phyloP scores from a whole-genome alignment of 2,329 filamentous ascomycete genomes.

The Paracorniculantispora psalliotae region DNA sequence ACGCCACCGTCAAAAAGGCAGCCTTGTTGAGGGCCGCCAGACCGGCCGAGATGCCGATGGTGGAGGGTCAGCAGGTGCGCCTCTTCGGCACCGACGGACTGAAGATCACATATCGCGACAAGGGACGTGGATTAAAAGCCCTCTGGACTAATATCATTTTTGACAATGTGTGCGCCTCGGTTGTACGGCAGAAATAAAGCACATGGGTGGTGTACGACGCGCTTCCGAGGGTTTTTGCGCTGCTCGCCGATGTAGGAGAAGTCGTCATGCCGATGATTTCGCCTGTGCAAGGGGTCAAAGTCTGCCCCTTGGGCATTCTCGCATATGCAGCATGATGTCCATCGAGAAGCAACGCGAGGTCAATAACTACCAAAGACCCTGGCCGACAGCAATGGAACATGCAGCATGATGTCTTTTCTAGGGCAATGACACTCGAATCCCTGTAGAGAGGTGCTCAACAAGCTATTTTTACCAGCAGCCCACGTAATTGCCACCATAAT shows the following conservation, averaged over 20 bases:
- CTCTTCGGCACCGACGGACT: background rate
- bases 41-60: slow-evolving; percentile 6
- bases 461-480: background rate
- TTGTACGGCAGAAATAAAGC: background rate
- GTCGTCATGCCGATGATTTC: too few relatives aligned
- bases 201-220: background rate
- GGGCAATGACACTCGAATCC: background rate
- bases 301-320: background rate
- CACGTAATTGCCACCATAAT: background rate
- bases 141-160: background rate
- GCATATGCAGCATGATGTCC: background rate
- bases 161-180: background rate
- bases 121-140: too few relatives aligned
- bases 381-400: background rate
- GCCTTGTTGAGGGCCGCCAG: background rate
- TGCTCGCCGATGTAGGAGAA: background rate
- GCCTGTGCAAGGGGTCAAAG: too few relatives aligned
- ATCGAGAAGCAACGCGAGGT: background rate
- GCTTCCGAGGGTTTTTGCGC: background rate
- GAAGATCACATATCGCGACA: background rate
- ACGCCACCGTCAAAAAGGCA: background rate
- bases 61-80: slow-evolving; percentile 1
- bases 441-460: background rate
- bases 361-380: background rate
- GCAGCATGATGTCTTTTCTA: background rate